Evolutionary conservation across 176 grass and related monocot genomes (phyloP).

Genomic region (Raddia distichophylla): DNA sequence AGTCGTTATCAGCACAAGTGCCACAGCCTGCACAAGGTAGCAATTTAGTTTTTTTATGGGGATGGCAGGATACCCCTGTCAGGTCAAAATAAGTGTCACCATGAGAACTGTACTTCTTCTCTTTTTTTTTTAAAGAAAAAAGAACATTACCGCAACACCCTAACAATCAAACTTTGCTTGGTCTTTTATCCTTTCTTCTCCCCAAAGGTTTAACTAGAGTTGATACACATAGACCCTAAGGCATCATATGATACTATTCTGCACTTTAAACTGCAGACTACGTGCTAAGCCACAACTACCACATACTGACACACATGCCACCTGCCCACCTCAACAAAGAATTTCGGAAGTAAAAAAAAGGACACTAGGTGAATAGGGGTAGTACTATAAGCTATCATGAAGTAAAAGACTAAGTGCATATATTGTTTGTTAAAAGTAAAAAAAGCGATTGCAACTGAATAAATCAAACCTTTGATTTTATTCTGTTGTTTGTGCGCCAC

Average conservation of each 20-base stretch:
- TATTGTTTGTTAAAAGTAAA: not conserved
- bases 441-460: constrained; percentile 8
- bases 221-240: not conserved
- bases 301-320: not conserved
- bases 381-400: not conserved
- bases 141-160: no score
- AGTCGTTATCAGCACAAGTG: constrained; percentile 38
- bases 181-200: not conserved
- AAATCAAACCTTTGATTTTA: constrained; percentile 66
- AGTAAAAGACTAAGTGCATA: not conserved
- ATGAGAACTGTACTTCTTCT: not conserved
- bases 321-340: not conserved
- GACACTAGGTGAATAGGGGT: not conserved
- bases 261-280: not conserved
- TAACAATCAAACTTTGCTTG: not conserved
- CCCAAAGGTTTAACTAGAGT: not conserved
- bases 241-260: not conserved
- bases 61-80: not conserved
- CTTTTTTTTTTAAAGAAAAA: no score
- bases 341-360: not conserved
- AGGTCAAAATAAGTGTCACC: not conserved
- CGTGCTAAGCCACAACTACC: not conserved
- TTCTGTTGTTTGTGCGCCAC: constrained; percentile 54
- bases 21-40: constrained; percentile 48
- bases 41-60: constrained; percentile 25